Base-by-base conservation (phyloP, 805 yeast species). In the Saccharomycopsis sp. region DNA sequence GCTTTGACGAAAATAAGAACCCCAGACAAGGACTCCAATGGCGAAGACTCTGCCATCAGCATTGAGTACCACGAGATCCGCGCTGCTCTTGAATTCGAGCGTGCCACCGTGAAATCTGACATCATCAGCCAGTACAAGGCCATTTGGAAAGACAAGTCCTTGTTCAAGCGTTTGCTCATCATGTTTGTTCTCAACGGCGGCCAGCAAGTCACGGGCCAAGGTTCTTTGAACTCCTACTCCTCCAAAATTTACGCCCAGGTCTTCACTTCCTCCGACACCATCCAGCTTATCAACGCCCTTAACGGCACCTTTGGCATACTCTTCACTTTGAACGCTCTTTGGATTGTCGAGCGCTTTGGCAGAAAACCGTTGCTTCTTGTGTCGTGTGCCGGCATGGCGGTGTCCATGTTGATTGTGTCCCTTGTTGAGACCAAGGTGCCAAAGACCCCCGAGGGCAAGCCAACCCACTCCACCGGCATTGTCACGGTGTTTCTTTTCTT, bases 401-500 rank as follows among this genome's bases (percentile, higher is more conserved):
- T 66, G 13, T 69, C 78, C 53, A 73, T 78, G 68, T 53, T 76
- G 32, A 64, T 77, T 44, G 77, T 75, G 55, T 68, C 86, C 4
- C 63, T 71, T 32, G 62, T 80, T 38, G 86, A 86, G 44, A 68
- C 74, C n/a, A 70, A 68, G 49, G 54, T 61, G 30, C 61, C 75
- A 45, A 60, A 58, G 50, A 30, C 57, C 50, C 53, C 56, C 10
- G 60, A 64, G 43, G 68, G 68, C 26, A 41, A 26, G 16, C 39
- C 70, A 26, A 60, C 69, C 29, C 67, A 65, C 49, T 65, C 77
- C 42, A 72, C 77, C 36, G 83, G 83, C 53, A 53, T 64, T 45
- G 72, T 68, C 7, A 73, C 80, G 80, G 76, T 80, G 52, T 68
- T 69, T 52, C 64, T 78, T 38, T 68, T 84, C 5, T 77, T 82